Evolutionary conservation across 257 asterid species (phyloP).

Genomic region (Fraxinus anomala): DNA sequence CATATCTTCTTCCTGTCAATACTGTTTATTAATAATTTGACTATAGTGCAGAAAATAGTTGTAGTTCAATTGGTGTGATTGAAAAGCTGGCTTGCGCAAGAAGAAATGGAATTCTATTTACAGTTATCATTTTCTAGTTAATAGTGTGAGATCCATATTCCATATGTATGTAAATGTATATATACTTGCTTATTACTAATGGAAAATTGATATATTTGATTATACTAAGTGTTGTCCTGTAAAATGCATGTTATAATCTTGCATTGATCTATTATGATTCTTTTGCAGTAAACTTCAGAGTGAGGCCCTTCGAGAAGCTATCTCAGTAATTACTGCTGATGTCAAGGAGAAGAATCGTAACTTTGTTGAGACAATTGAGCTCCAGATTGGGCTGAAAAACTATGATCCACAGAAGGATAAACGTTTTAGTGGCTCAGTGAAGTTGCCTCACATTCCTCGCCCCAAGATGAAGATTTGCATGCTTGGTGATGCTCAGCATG

Average conservation of each 20-base stretch:
- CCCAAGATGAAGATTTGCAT: constrained; percentile 61
- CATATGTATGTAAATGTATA: background rate
- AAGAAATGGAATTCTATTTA: background rate
- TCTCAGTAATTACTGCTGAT: constrained; percentile 34
- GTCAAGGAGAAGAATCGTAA: constrained; percentile 47
- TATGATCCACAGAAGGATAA: constrained; percentile 61
- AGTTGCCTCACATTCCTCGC: constrained; percentile 57
- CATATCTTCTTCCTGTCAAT: background rate
- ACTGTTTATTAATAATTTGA: background rate
- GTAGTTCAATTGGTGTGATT: background rate
- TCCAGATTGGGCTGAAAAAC: constrained; percentile 56
- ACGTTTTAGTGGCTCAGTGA: constrained; percentile 62
- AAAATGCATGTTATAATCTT: background rate
- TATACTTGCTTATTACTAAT: background rate
- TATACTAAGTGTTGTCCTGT: background rate
- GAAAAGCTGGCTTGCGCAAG: background rate
- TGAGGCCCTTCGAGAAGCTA: constrained; percentile 52
- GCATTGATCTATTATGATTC: background rate
- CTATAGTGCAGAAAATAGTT: background rate
- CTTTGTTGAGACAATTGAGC: constrained; percentile 53
- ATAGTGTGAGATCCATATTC: background rate
- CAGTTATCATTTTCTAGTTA: background rate
- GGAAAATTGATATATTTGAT: background rate
- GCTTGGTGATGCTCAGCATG: constrained; percentile 67
- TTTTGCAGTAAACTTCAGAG: constrained; percentile 53